Base-by-base conservation (phyloP, 805 yeast genomes). In the Wickerhamomyces strasburgensis region DNA sequence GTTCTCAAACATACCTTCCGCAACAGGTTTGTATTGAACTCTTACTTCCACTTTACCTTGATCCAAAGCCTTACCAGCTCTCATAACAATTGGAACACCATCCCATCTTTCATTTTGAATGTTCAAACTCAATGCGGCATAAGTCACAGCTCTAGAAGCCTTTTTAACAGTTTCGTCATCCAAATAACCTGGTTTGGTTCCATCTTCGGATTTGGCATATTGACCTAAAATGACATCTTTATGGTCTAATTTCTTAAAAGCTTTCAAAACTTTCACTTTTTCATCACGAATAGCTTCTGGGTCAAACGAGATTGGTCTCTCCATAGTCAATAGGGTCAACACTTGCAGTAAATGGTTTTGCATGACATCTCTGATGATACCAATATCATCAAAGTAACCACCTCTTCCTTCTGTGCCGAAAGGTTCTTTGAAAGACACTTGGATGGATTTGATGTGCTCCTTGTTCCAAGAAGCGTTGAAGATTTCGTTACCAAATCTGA, bases 321-420 rank as follows among this genome's bases (percentile, higher is more conserved):
- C 98, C 96, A 93, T 90, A 37, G 96, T 85, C 43, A 90, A 68
- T 38, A 93, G 63, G 5, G 98, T 89, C 57, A 93, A 67, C 16
- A 90, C 94, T 68, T 93, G 98, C 56, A 90, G 71, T 52, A 93
- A 65, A 67, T 93, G 98, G 72, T 93, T 93, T 70, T 93, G 98
- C 87, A 93, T 90, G 33, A 93, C 98, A 58, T 93, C 98, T 63
- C 98, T 79, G 50, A 93, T 84, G 58, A 93, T 93, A 41, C 98
- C 98, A 55, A 89, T 87, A 38, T 73, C 70, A 64, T 93, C 98
- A 57, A 93, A 93, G 68, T 93, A 93, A 27, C 98, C 98, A 51
- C 98, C 98, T 60, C 98, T 79, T 39, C 98, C 98, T 66, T 93
- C 96, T 28, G 98, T 93, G 38, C 98, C 98, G 53, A 93, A 93